Percentiles rank a stretch among this genome's conserved stretches.
phyloP scores from a whole-genome alignment of 768 basidiomycete species.

The Lactarius akahatsu region DNA sequence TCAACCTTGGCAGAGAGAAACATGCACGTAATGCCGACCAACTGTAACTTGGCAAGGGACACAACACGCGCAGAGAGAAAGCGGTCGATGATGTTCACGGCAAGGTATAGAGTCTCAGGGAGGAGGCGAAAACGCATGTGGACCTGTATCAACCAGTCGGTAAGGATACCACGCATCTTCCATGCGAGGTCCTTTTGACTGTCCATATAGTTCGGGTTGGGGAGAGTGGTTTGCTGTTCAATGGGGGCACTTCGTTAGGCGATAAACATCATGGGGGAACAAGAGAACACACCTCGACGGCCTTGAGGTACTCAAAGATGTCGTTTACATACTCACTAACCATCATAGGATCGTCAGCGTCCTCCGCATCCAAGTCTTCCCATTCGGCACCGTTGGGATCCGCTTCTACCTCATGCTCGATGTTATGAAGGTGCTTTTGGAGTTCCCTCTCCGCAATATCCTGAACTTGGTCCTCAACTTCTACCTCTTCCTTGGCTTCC shows the following conservation, averaged over 20 bases:
- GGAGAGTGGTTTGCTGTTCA: conserved; percentile 68
- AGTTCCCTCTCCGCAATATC: conserved; percentile 37
- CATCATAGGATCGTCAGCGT: conserved; percentile 93
- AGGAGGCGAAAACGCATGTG: conserved; percentile 83
- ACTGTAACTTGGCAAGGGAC: conserved; percentile 61
- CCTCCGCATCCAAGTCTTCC: conserved; percentile 92
- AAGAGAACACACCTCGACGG: conserved; percentile 63
- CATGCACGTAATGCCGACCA: conserved; percentile 85
- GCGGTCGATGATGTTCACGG: conserved; percentile 76
- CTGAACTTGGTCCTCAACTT: conserved; percentile 44
- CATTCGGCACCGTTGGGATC: conserved; percentile 67
- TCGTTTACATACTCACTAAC: conserved; percentile 95
- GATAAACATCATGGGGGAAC: conserved; percentile 24
- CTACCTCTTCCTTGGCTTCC: conserved; percentile 41
- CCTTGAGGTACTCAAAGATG: conserved; percentile 88
- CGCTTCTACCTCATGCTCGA: conserved; percentile 55
- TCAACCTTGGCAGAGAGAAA: conserved; percentile 92
- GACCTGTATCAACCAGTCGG: conserved; percentile 93
- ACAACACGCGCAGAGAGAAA: conserved; percentile 60
- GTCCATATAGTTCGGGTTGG: conserved; percentile 83
- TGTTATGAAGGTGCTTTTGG: conserved; percentile 32
- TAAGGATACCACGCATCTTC: conserved; percentile 85
- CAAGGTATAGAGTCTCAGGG: conserved; percentile 90
- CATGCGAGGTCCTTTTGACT: conserved; percentile 80
- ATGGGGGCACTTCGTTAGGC: neutral